These are phyloP conservation scores for Trichoderma pleuroti DNA, from an alignment of 2,329 filamentous ascomycete species.

Conservation along the genomic window DNA sequence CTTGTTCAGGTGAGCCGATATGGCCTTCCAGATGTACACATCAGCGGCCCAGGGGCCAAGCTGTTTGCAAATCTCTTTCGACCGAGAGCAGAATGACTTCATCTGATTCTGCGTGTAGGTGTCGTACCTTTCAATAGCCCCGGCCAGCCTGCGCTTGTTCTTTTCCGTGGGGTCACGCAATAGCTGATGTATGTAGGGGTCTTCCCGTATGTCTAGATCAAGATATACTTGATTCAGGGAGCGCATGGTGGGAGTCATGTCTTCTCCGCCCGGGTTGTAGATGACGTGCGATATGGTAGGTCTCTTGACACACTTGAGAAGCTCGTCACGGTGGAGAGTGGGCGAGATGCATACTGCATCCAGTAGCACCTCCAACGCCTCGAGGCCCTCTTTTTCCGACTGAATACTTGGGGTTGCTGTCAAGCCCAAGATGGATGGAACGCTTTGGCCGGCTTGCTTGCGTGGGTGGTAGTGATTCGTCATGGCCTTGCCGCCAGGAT, in stretches of 20 bases:
- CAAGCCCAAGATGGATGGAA: conserved; percentile 71
- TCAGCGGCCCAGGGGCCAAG: conserved; percentile 69
- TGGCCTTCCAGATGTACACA: conserved; percentile 55
- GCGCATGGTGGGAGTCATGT: conserved; percentile 37
- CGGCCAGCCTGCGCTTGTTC: conserved; percentile 37
- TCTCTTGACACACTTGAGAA: conserved; percentile 64
- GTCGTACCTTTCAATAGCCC: conserved; percentile 40
- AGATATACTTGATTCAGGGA: conserved; percentile 41
- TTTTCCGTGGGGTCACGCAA: conserved; percentile 39
- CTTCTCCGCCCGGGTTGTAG: conserved; percentile 29
- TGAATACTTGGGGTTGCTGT: conserved; percentile 75
- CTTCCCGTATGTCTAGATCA: conserved; percentile 53
- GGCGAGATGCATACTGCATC: conserved; percentile 68
- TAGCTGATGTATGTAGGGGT: conserved; percentile 57
- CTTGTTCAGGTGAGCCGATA: conserved; percentile 34
- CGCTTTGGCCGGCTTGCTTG: conserved; percentile 34
- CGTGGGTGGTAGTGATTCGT: conserved; percentile 61
- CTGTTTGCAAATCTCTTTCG: conserved; percentile 49
- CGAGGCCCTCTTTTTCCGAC: conserved; percentile 52
- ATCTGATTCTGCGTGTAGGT: conserved; percentile 56
- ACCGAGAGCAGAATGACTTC: conserved; percentile 49
- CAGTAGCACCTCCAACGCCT: conserved; percentile 64
- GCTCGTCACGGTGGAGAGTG: conserved; percentile 63
- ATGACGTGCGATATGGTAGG: conserved; percentile 49
- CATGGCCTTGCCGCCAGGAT: conserved; percentile 71